A percentile compares a stretch with the other conserved stretches of the same genome.
Evolutionary conservation across 495 filamentous ascomycete species (phyloP).

Genomic region (Penicillium ucsense): DNA sequence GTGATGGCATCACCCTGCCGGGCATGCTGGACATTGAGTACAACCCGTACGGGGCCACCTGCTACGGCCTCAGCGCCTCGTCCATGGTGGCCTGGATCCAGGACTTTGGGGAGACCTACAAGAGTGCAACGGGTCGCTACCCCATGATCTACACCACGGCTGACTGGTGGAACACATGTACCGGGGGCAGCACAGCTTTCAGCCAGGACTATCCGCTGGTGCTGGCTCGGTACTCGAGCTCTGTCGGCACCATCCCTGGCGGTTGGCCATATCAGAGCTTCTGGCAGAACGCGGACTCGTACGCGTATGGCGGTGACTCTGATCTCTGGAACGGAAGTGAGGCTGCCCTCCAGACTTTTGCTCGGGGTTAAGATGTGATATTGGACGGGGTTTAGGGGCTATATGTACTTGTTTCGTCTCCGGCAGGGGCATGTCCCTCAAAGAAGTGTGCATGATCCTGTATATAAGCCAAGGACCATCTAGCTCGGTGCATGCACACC

Average conservation of each 20-base stretch:
- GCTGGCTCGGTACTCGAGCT: conserved; percentile 43
- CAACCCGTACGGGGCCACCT: conserved; percentile 32
- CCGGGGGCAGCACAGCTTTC: conserved; percentile 46
- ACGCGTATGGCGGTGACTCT: conserved; percentile 22
- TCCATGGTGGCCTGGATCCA: conserved; percentile 53
- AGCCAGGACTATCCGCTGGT: conserved; percentile 42
- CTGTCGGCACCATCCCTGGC: conserved; percentile 43
- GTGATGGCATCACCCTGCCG: conserved; percentile 52
- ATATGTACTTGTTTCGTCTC: no score
- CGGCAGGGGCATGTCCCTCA: no score
- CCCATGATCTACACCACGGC: conserved; percentile 54
- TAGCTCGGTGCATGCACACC: no score
- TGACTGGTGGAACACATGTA: conserved; percentile 55
- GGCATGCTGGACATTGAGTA: conserved; percentile 61
- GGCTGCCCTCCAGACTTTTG: conserved; percentile 9
- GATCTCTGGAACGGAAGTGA: conserved; percentile 20
- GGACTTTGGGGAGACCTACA: conserved; percentile 49
- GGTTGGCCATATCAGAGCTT: conserved; percentile 52
- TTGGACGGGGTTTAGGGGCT: no score
- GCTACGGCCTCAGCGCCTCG: conserved; percentile 42
- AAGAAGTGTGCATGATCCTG: no score
- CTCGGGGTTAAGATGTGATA: conserved; percentile 1
- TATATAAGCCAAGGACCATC: no score
- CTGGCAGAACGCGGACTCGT: conserved; percentile 41
- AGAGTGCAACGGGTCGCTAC: conserved; percentile 39